Conservation (phyloP, 78 protist genomes). For the Mantamonas sphyraenae region DNA sequence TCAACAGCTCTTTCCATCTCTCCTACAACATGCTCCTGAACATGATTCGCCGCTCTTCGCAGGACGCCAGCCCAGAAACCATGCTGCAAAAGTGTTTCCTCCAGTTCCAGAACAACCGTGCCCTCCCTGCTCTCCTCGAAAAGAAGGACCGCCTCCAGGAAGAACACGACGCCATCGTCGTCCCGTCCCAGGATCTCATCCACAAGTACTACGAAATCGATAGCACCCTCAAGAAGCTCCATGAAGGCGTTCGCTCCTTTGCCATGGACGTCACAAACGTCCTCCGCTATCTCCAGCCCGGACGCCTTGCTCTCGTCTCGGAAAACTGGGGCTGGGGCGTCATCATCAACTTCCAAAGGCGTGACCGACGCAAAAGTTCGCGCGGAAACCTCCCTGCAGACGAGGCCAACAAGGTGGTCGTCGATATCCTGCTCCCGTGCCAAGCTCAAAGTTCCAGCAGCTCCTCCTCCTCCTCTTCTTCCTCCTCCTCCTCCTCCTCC, state of each 20-base stretch:
- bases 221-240: conserved; percentile 14
- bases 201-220: conserved; percentile 26
- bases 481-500: too few relatives aligned
- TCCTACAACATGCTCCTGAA: conserved; percentile 88
- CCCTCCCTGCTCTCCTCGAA: conserved; percentile 56
- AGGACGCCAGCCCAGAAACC: conserved; percentile 64
- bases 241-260: conserved; percentile 34
- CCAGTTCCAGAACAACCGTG: conserved; percentile 69
- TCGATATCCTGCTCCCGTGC: conserved; percentile 35
- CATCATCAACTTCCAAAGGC: conserved; percentile 54
- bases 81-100: conserved; percentile 68
- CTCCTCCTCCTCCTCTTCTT: too few relatives aligned
- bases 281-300: conserved; percentile 71
- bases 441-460: too few relatives aligned
- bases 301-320: conserved; percentile 59
- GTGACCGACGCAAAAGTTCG: not conserved
- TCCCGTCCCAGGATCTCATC: not conserved
- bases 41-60: conserved; percentile 78
- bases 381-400: not conserved
- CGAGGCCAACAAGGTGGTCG: conserved; percentile 30
- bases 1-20: conserved; percentile 79
- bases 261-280: conserved; percentile 48
- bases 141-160: too few relatives aligned
- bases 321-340: conserved; percentile 79
- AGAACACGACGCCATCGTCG: too few relatives aligned